Base-by-base conservation (phyloP, 2,329 filamentous ascomycete genomes). In the Fusarium miscanthi region DNA sequence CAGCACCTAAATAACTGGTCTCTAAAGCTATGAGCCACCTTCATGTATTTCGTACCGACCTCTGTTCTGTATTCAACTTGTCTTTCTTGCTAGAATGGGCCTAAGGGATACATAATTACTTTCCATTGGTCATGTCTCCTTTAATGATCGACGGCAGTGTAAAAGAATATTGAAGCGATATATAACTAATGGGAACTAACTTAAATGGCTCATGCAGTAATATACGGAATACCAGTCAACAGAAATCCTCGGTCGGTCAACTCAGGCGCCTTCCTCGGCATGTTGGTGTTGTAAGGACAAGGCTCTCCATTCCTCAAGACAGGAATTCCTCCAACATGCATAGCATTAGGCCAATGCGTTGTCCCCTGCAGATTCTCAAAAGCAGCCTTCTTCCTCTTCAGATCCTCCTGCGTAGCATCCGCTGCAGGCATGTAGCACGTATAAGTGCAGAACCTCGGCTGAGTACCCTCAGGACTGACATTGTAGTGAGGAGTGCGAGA, bases 401-500 rank as follows among this genome's bases (percentile, higher is more conserved):
- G 5, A 5, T 66, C 63, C 33, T 66, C 52, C 1, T 66, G 62
- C 0, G 63, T 60, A 6, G 63, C 63, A 17, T 66, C 63, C 1
- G 63, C 52, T 13, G 43, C 63, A 23, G 63, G 63, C 63, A 66
- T 66, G 5, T 66, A 66, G 13, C 63, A 66, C 0, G 63, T 66
- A 41, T 66, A 66, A 4, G 62, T 66, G 21, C 63, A 66, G 45
- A 59, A 59, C 0, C 63, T 13, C 0, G 63, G 62, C 8, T 12
- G 33, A 1, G 19, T 52, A 1, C 62, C 63, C 3, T 59, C 38
- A 17, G 63, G 62, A 5, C 63, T 66, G 10, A 66, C 31, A n/a
- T 66, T 66, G 27, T 66, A 66, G 13, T 66, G 63, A 23, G 63
- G 63, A 2, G 63, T 66, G 17, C 63, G 63, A 2, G 62, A 66